These are phyloP conservation scores for Elsinoe australis DNA, from an alignment of 2,329 filamentous ascomycete genomes.

Conservation along the genomic window DNA sequence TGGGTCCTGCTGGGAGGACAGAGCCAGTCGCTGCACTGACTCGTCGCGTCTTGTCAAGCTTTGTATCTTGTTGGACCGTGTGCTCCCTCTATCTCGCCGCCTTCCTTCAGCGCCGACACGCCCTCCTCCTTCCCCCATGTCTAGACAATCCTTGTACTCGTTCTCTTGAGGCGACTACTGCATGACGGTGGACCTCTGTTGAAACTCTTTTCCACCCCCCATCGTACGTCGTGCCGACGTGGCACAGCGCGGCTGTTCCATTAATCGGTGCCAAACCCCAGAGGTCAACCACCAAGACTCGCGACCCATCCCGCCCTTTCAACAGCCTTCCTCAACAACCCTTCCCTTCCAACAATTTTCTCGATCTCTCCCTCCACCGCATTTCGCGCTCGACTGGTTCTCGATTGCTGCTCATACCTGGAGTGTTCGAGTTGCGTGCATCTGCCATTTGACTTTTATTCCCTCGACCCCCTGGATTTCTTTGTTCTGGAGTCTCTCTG, in stretches of 20 bases:
- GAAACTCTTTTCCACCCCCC: slow-evolving; percentile 5
- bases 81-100: slow-evolving; percentile 13
- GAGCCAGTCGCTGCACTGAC: too few species aligned
- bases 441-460: slow-evolving; percentile 12
- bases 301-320: slow-evolving; percentile 13
- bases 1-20: too few species aligned
- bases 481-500: slow-evolving; percentile 1
- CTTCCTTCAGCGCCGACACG: neutral
- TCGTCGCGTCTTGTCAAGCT: slow-evolving; percentile 9
- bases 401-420: slow-evolving; percentile 13
- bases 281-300: neutral
- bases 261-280: too few species aligned
- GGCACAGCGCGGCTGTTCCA: neutral
- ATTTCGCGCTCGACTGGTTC: slow-evolving; percentile 6
- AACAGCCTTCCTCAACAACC: slow-evolving; percentile 17
- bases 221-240: slow-evolving; percentile 14
- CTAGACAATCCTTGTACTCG: slow-evolving; percentile 12
- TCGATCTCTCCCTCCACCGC: slow-evolving; percentile 7
- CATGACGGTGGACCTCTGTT: slow-evolving; percentile 14
- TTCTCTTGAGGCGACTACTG: slow-evolving; percentile 14
- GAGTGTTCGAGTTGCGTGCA: slow-evolving; percentile 12
- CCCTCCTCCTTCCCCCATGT: slow-evolving; percentile 1
- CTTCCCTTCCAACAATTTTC: slow-evolving; percentile 5
- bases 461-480: neutral
- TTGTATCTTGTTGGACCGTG: slow-evolving; percentile 10